Evolutionary conservation across 2,329 filamentous ascomycete genomes (phyloP).

Genomic region (Aspergillus sp.): DNA sequence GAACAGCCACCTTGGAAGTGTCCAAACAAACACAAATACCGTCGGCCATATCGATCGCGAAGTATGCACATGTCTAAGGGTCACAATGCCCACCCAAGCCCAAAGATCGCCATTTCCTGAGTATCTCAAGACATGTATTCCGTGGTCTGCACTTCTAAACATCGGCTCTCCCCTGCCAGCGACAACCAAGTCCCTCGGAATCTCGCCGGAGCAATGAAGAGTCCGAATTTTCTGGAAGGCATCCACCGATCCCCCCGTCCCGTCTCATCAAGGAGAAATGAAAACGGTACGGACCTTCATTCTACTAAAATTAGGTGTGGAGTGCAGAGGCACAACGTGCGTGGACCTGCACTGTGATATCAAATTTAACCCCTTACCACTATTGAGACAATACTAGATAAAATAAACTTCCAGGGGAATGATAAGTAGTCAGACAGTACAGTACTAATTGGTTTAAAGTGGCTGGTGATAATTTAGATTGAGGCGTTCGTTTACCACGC

Average conservation of each 20-base stretch:
- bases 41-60: too few relatives aligned
- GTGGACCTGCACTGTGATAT: conserved; percentile 17
- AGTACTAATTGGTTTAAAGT: neutral
- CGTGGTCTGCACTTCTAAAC: neutral
- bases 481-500: neutral
- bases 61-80: neutral
- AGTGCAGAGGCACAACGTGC: conserved; percentile 8
- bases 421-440: too few relatives aligned
- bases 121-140: neutral
- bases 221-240: neutral
- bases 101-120: neutral
- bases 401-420: neutral
- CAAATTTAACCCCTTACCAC: conserved; percentile 7
- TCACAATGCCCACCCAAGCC: neutral
- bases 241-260: conserved; percentile 27
- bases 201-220: neutral
- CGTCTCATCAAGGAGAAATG: neutral
- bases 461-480: neutral
- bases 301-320: conserved; percentile 13
- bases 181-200: neutral
- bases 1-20: too few relatives aligned
- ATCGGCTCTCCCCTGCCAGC: neutral
- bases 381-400: neutral
- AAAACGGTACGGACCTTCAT: conserved; percentile 11
- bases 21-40: neutral